These are phyloP conservation scores for Hypomyces perniciosus DNA, from an alignment of 2,329 filamentous ascomycete species.

Conservation along the genomic window DNA sequence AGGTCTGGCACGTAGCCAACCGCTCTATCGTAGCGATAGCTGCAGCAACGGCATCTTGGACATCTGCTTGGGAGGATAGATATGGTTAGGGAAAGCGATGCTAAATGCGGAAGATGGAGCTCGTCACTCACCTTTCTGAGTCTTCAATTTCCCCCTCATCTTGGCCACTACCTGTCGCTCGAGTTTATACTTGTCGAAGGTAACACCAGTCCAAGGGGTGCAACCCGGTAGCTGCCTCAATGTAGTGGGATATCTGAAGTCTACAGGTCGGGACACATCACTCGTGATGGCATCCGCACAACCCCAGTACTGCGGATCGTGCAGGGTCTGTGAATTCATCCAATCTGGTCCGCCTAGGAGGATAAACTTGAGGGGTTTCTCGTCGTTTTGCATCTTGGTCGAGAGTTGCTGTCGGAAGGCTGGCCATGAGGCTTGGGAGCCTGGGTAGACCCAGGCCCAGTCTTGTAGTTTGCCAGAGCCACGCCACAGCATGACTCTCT, in stretches of 20 bases:
- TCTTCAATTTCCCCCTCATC: background rate
- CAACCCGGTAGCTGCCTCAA: slow-evolving; percentile 19
- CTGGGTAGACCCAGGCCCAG: slow-evolving; percentile 23
- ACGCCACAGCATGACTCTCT: slow-evolving; percentile 24
- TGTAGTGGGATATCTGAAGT: slow-evolving; percentile 20
- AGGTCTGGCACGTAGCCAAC: background rate
- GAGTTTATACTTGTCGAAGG: slow-evolving; percentile 4
- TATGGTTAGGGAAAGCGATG: background rate
- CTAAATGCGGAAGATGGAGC: too few relatives aligned
- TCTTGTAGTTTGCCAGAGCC: slow-evolving; percentile 11
- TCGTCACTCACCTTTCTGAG: slow-evolving; percentile 6
- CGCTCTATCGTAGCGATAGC: background rate
- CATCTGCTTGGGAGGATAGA: background rate
- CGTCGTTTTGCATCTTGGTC: slow-evolving; percentile 1
- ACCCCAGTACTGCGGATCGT: slow-evolving; percentile 17
- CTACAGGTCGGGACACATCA: slow-evolving; percentile 20
- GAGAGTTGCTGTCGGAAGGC: slow-evolving; percentile 13
- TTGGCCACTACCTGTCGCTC: slow-evolving; percentile 12
- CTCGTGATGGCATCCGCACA: slow-evolving; percentile 21
- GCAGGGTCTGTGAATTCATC: slow-evolving; percentile 11
- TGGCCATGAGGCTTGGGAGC: slow-evolving; percentile 14
- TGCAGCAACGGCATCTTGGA: background rate
- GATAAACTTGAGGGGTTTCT: slow-evolving; percentile 18
- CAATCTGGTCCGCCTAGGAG: slow-evolving; percentile 22
- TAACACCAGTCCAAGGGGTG: slow-evolving; percentile 15